Evolutionary conservation across 2,329 filamentous ascomycete genomes (phyloP).

Genomic region (Coccinonectria pachysandricola): DNA sequence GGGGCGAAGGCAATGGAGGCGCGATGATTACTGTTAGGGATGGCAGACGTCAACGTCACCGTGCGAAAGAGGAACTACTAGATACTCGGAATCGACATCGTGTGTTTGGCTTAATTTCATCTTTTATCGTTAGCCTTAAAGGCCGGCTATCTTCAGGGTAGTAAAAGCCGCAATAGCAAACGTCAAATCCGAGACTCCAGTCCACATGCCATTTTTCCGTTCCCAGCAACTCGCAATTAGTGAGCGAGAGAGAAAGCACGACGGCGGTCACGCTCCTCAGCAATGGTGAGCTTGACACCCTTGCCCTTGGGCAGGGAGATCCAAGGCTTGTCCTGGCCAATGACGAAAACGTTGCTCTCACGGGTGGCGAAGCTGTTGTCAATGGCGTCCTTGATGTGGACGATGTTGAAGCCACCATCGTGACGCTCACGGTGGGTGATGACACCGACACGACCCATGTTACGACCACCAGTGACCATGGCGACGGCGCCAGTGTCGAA

Average conservation of each 20-base stretch:
- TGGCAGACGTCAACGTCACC: too few relatives aligned
- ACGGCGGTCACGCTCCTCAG: constrained; percentile 97
- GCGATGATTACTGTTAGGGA: too few relatives aligned
- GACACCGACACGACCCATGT: constrained; percentile 99
- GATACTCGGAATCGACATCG: constrained; percentile 18
- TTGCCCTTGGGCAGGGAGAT: constrained; percentile 99
- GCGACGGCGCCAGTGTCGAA: constrained; percentile 97
- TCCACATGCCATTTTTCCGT: constrained; percentile 26
- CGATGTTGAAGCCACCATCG: constrained; percentile 99
- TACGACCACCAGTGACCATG: constrained; percentile 99
- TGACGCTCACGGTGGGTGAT: constrained; percentile 99
- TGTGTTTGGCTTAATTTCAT: constrained; percentile 24
- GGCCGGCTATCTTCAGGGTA: constrained; percentile 26
- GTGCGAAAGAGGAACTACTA: too few relatives aligned
- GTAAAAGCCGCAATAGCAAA: constrained; percentile 23
- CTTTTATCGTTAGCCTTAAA: constrained; percentile 27
- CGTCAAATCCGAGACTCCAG: constrained; percentile 32
- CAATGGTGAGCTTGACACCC: constrained; percentile 99
- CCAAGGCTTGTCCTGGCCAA: constrained; percentile 98
- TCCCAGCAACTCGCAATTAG: constrained; percentile 30
- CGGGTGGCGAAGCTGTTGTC: constrained; percentile 99
- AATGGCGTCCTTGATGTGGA: constrained; percentile 99
- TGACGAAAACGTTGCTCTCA: constrained; percentile 99
- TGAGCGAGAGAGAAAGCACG: constrained; percentile 53
- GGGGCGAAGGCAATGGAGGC: too few relatives aligned